A percentile compares a stretch with the other conserved stretches of the same genome.
Conservation (phyloP, 2,329 filamentous ascomycete genomes). For the Colletotrichum scovillei region DNA sequence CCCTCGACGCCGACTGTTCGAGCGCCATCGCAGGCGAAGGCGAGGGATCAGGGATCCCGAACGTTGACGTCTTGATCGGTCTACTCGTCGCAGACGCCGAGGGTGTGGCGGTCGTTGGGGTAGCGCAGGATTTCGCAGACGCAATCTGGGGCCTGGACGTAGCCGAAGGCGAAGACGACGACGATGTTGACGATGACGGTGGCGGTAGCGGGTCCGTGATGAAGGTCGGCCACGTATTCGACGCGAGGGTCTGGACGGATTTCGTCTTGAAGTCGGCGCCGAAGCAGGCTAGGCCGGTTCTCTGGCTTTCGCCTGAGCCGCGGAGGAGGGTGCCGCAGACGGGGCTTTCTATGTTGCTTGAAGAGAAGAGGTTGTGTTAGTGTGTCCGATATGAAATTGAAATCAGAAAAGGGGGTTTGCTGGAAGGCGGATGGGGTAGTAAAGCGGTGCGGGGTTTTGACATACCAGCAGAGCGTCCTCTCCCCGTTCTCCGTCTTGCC, state of each 20-base stretch:
- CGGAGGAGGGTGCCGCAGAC: not conserved
- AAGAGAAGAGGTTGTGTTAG: too few relatives aligned
- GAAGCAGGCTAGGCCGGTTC: not conserved
- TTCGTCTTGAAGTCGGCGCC: slow-evolving; percentile 1
- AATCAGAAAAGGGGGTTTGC: too few relatives aligned
- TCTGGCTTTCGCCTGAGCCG: not conserved
- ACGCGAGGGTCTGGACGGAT: not conserved
- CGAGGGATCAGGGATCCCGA: not conserved
- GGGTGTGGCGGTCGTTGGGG: not conserved
- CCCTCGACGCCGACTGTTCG: not conserved
- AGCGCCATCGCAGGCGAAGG: not conserved
- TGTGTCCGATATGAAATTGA: too few relatives aligned
- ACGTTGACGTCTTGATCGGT: not conserved
- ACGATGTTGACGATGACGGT: too few relatives aligned
- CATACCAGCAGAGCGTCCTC: slow-evolving; percentile 2
- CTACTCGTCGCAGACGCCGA: not conserved
- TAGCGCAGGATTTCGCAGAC: not conserved
- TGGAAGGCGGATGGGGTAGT: too few relatives aligned
- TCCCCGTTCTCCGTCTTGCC: not conserved
- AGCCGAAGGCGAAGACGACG: not conserved
- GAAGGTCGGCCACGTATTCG: not conserved
- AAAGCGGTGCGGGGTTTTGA: not conserved
- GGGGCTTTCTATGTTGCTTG: not conserved
- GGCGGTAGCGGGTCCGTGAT: not conserved
- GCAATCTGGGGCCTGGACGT: not conserved